Base-by-base conservation (phyloP, 2,329 filamentous ascomycete genomes). In the Colletotrichum musicola region DNA sequence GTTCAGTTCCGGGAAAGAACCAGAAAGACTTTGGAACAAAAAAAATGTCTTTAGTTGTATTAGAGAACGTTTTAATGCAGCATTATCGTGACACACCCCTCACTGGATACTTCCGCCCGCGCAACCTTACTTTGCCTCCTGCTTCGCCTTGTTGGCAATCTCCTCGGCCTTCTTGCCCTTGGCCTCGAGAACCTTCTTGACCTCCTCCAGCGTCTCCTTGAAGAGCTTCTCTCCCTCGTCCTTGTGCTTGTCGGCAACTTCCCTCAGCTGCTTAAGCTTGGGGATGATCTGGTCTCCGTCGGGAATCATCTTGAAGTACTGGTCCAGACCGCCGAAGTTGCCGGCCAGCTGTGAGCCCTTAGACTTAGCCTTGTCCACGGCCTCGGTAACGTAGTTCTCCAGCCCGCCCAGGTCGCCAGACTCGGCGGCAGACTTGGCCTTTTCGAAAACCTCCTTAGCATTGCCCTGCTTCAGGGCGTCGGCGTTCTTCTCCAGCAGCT, bases 401-500 rank as follows among this genome's bases (percentile, higher is more conserved):
- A 92, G 78, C 20, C 87, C 83, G 5, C 86, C 83, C 0, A 85
- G 80, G 72, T 91, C 85, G 6, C 90, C 90, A 1, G 87, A 89
- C 53, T 89, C 84, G 10, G 86, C 85, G 0, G 90, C 88, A 1
- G 85, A 82, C 79, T 88, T 89, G 61, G 90, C 83, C 76, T 89
- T 87, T 59, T 88, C 81, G 74, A 90, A 91, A 0, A 93, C 78
- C 73, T 93, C 88, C 57, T 82, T 81, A 14, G 88, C 80, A 73
- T 93, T 91, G 16, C 91, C 91, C 70, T 88, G 81, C 81, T 92
- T 93, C 56, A 95, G 80, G 0, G 85, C 79, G 64, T 92, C 89
- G 54, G 86, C 84, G 78, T 95, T 94, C 75, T 92, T 83, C 81
- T 93, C 90, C 1, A 94, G 76, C 0, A 93, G 77, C 78, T 93